A percentile compares a stretch with the other conserved stretches of the same genome.
Conservation (phyloP, 2,329 filamentous ascomycete genomes). For the Pezicula neosporulosa region DNA sequence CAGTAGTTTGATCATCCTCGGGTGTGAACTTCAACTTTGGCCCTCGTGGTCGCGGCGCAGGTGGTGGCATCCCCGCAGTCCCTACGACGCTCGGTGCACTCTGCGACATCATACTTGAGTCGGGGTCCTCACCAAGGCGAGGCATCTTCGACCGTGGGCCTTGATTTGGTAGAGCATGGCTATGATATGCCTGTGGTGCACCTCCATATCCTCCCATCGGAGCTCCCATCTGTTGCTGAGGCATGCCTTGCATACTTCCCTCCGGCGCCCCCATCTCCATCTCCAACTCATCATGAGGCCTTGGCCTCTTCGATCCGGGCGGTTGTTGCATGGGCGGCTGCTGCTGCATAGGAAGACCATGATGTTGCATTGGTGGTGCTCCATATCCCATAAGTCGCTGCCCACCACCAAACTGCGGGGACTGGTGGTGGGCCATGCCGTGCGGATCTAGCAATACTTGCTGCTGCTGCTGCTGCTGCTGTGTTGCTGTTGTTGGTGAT, state of each 20-base stretch:
- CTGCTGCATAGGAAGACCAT: constrained; percentile 21
- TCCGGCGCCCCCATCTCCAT: constrained; percentile 41
- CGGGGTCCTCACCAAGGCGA: constrained; percentile 50
- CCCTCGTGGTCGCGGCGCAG: constrained; percentile 75
- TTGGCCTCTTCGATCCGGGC: constrained; percentile 43
- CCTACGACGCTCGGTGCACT: constrained; percentile 83
- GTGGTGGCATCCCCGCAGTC: constrained; percentile 80
- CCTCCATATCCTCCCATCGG: constrained; percentile 42
- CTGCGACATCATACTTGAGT: constrained; percentile 41
- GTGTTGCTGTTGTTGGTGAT: constrained; percentile 38
- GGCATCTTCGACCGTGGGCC: constrained; percentile 66
- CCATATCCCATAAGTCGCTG: constrained; percentile 48
- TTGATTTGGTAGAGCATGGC: constrained; percentile 76
- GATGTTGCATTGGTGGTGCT: constrained; percentile 12
- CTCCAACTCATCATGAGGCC: constrained; percentile 55
- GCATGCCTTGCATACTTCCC: constrained; percentile 35
- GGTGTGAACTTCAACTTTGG: constrained; percentile 93
- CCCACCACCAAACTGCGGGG: constrained; percentile 42
- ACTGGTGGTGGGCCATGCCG: constrained; percentile 49
- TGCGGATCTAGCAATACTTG: constrained; percentile 54
- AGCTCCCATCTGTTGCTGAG: constrained; percentile 51
- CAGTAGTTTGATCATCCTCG: constrained; percentile 80
- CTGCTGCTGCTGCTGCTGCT: constrained; percentile 41
- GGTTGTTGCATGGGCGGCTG: constrained; percentile 28
- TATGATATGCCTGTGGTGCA: constrained; percentile 52